Base-by-base conservation (phyloP, 768 basidiomycete genomes). In the Trametes coccinea region DNA sequence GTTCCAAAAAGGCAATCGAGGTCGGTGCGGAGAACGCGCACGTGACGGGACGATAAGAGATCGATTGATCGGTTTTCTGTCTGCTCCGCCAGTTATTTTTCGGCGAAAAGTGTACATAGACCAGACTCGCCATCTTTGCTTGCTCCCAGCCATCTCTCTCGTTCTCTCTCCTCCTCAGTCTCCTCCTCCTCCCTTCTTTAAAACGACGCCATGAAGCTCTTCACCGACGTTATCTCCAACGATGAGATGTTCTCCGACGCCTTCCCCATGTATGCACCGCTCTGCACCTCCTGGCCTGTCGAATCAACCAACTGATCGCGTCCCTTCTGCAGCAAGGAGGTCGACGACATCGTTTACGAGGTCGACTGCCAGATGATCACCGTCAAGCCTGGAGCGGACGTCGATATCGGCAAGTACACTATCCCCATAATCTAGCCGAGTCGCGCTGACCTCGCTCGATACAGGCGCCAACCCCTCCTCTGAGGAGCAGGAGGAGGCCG, bases 211-310 rank as follows among this genome's bases (percentile, higher is more conserved):
- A 92, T 94, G 93, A 74, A 92, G 75, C 76, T 94, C 69, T 94
- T 85, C 78, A 43, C 62, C 30, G 92, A 94, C 74, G 72, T 90
- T 61, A n/a, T 97, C 60, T 75, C 85, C 52, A 84, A 75, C 47
- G 93, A 96, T 71, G 95, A 98, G 80, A 90, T 98, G 83, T 85
- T 92, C 83, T 94, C 93, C 30, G 94, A 96, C 79, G 94, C 94
- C 66, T 98, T 89, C 81, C 87, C 88, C 17, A 16, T 89, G 94
- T 95, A 69, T 62, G 88, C 80, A 27, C 22, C 33, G 14, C 33
- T 61, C 8, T 44, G 37, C 29, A 14, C 16, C 48, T 13, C 9
- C 30, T 44, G 13, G 17, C 45, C 40, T 50, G 41, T 27, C 43
- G 22, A 37, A 39, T 30, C 29, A 16, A 13, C 31, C 27, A 17